A percentile compares a stretch with the other conserved stretches of the same genome.
phyloP scores from a whole-genome alignment of 441 rosid species.

The Euphorbia schlechtendalii region DNA sequence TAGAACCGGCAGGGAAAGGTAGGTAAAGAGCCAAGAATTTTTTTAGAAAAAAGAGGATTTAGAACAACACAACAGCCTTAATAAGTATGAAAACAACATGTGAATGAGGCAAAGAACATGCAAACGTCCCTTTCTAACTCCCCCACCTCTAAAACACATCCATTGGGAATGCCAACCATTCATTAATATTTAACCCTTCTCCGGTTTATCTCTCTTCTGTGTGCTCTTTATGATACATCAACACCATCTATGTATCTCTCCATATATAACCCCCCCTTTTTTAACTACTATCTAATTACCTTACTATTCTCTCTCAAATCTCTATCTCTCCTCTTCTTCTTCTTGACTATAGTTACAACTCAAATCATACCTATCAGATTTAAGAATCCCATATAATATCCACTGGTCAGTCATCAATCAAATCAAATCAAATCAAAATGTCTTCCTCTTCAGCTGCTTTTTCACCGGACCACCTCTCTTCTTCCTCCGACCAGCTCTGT shows the following conservation, averaged over 20 bases:
- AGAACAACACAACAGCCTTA: too few species aligned
- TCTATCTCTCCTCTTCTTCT: conserved; percentile 3
- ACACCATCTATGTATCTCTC: conserved; percentile 4
- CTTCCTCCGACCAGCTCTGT: conserved; percentile 90
- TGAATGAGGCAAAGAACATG: conserved; percentile 87
- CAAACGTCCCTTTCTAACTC: conserved; percentile 80
- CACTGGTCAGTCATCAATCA: conserved; percentile 47
- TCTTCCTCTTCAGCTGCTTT: conserved; percentile 66
- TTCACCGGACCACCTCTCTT: conserved; percentile 80
- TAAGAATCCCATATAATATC: conserved; percentile 35
- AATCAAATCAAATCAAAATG: conserved; percentile 23
- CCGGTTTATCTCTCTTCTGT: neutral
- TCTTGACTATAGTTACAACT: conserved; percentile 37
- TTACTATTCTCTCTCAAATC: conserved; percentile 11
- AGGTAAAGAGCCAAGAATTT: too few species aligned
- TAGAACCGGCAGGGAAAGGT: too few species aligned
- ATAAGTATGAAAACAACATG: conserved; percentile 73
- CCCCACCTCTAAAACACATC: conserved; percentile 31
- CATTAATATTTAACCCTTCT: too few species aligned
- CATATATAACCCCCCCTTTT: neutral
- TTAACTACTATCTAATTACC: neutral
- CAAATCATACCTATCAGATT: conserved; percentile 46
- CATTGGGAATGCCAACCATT: conserved; percentile 56
- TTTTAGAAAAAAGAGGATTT: too few species aligned
- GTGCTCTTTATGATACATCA: conserved; percentile 17